A percentile compares a stretch with the other conserved stretches of the same genome.
phyloP scores from a whole-genome alignment of 2,329 filamentous ascomycete species.

The Zalaria sp. region DNA sequence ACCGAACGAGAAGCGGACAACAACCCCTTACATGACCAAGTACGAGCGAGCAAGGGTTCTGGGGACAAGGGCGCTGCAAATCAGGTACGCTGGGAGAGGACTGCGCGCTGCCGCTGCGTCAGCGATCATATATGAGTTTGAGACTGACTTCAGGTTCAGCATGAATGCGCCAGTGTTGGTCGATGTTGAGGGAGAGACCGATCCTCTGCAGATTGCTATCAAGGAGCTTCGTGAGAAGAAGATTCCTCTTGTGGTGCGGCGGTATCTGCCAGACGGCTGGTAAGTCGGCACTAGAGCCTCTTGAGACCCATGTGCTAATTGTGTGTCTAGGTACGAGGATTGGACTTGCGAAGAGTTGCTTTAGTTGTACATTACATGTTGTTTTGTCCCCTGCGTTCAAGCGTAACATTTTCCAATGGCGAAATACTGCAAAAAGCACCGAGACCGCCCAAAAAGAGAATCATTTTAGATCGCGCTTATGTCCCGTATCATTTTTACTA shows the following conservation, averaged over 20 bases:
- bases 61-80: slow-evolving; percentile 86
- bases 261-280: slow-evolving; percentile 95
- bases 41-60: slow-evolving; percentile 91
- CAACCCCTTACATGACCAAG: slow-evolving; percentile 98
- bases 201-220: slow-evolving; percentile 91
- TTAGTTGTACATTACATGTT: slow-evolving; percentile 14
- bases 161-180: slow-evolving; percentile 97
- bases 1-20: slow-evolving; percentile 71
- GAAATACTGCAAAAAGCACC: too few relatives aligned
- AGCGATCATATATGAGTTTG: too few relatives aligned
- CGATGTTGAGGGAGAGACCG: slow-evolving; percentile 92
- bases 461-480: too few relatives aligned
- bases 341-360: slow-evolving; percentile 97
- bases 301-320: not conserved
- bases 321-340: slow-evolving; percentile 67
- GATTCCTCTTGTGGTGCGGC: slow-evolving; percentile 85
- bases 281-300: slow-evolving; percentile 35
- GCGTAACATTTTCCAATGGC: not conserved
- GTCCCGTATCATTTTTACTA: too few relatives aligned
- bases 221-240: slow-evolving; percentile 98
- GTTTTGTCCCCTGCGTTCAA: slow-evolving; percentile 1
- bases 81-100: slow-evolving; percentile 50
- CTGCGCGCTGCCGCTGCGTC: not conserved
- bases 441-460: too few relatives aligned
- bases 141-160: slow-evolving; percentile 31